phyloP scores from a whole-genome alignment of 805 yeast species.

The Candida patagonica region DNA sequence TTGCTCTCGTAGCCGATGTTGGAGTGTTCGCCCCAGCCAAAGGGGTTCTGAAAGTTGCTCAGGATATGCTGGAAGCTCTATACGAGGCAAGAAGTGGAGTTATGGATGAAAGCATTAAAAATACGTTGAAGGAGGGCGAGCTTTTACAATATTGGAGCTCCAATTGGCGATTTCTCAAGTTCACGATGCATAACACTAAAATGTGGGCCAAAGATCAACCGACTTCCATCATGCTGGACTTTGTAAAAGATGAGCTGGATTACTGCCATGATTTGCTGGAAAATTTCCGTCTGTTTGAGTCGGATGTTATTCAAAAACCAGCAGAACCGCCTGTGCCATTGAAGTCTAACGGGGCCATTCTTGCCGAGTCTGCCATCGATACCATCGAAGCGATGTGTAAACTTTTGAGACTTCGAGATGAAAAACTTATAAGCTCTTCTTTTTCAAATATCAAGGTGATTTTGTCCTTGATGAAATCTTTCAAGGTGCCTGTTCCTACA shows the following conservation, averaged over 20 bases:
- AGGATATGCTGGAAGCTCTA: conserved; percentile 60
- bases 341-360: conserved; percentile 21
- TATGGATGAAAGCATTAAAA: conserved; percentile 24
- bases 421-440: conserved; percentile 62
- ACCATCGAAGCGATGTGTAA: conserved; percentile 61
- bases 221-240: conserved; percentile 54
- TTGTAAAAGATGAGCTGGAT: conserved; percentile 80
- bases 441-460: conserved; percentile 36
- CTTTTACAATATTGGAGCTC: conserved; percentile 51
- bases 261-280: conserved; percentile 60
- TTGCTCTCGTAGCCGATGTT: conserved; percentile 37
- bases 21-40: conserved; percentile 65
- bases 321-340: background rate
- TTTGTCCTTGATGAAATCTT: conserved; percentile 23
- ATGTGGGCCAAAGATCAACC: conserved; percentile 65
- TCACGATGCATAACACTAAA: conserved; percentile 58
- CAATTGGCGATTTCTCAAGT: conserved; percentile 64
- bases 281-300: conserved; percentile 46
- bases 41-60: conserved; percentile 58
- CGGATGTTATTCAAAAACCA: conserved; percentile 15
- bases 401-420: conserved; percentile 79
- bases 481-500: conserved; percentile 40
- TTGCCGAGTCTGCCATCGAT: conserved; percentile 35
- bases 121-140: conserved; percentile 21
- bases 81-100: conserved; percentile 62